Conservation (phyloP, 306 rosid species). For the Trifolium repens region DNA sequence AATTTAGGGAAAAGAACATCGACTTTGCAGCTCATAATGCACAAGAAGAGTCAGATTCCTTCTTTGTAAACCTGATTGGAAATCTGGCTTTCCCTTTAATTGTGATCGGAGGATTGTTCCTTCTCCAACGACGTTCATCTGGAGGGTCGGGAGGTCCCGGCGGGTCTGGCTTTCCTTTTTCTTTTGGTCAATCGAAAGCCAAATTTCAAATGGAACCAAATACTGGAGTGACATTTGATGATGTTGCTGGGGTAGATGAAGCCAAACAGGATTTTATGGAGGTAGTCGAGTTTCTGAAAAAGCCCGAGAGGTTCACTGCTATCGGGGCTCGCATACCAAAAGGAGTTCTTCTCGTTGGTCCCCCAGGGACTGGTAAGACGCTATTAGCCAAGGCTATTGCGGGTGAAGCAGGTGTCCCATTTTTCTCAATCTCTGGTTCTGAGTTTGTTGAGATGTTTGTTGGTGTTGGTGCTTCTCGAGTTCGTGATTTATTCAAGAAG, state of each 20-base stretch:
- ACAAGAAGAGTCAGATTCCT: conserved; percentile 92
- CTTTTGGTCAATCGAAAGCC: conserved; percentile 94
- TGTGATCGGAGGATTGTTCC: conserved; percentile 89
- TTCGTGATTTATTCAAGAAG: conserved; percentile 96
- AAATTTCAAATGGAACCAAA: conserved; percentile 98
- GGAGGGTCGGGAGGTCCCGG: conserved; percentile 99
- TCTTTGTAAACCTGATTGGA: conserved; percentile 84
- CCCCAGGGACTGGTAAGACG: conserved; percentile 99
- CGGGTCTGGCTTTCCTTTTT: conserved; percentile 88
- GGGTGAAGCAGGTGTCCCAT: conserved; percentile 99
- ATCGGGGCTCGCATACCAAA: conserved; percentile 98
- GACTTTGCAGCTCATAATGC: conserved; percentile 99
- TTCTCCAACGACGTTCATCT: conserved; percentile 89
- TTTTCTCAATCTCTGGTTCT: conserved; percentile 97
- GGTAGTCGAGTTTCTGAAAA: conserved; percentile 95
- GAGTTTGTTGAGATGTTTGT: conserved; percentile 99
- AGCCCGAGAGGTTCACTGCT: conserved; percentile 98
- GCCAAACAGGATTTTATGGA: conserved; percentile 99
- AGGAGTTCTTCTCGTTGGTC: conserved; percentile 98
- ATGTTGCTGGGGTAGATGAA: conserved; percentile 99
- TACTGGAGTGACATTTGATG: conserved; percentile 97
- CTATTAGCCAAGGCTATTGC: conserved; percentile 96
- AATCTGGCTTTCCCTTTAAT: conserved; percentile 91
- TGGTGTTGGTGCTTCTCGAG: conserved; percentile 99
- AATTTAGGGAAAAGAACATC: conserved; percentile 92